Evolutionary conservation across 2,329 filamentous ascomycete species (phyloP), one percentile per base, ranked within the genome.

Genomic region (Paraphaeosphaeria minitans): DNA sequence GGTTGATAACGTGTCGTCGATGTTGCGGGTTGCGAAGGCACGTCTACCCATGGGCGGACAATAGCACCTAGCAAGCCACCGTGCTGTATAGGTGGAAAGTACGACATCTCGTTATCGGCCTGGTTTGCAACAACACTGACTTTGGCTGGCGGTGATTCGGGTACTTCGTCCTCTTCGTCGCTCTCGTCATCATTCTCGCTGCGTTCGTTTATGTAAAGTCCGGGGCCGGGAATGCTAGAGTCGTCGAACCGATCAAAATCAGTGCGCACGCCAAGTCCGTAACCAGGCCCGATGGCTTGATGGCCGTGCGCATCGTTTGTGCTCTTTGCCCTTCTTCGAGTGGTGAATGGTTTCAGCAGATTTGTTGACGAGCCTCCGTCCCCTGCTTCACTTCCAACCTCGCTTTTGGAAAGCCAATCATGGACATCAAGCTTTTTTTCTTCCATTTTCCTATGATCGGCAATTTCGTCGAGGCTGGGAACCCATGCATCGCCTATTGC

Each of bases 341-440:
- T 66, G 8, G 65, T 56, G 42, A 74, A 59, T 13, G 70, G 67
- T 31, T 69, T 70, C 43, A 75, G 60, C 22, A 71, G 62, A 59
- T 66, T 69, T 37, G 61, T 66, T 24, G 67, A 67, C 47, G 67
- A 50, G 31, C 52, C 53, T 75, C 77, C 61, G 54, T 79, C 80
- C 45, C 76, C 80, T 16, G 78, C 79, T 43, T 80, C 79, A 62
- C 80, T 83, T n/a, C 79, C 79, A 13, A 79, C 78, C 56, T 78
- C 75, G 56, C 73, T 79, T 53, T 73, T 77, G 14, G 74, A 79
- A 3, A 85, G 78, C 84, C 84, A 87, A 22, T 79, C 75, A 53
- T 79, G 77, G 35, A 87, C 84, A 54, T 84, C 82, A 9, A 78
- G 75, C 57, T 84, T 84, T 65, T 81, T 84, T 52, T 84, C 81